Percentiles rank a stretch among this genome's conserved stretches.
Conservation (phyloP, 2,329 filamentous ascomycete species). For the Aspergillus niger region DNA sequence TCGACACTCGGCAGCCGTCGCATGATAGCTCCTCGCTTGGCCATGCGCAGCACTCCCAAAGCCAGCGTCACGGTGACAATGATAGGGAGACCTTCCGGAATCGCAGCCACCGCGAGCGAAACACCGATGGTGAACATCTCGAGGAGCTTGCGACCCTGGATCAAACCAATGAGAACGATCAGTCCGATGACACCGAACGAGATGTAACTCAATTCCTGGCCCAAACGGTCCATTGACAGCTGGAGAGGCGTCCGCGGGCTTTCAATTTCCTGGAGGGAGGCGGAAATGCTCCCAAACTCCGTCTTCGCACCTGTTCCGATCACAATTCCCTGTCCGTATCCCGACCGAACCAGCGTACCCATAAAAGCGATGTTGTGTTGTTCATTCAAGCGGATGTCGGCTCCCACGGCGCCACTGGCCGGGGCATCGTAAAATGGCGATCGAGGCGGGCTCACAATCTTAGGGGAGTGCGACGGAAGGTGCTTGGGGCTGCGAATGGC, state of each 20-base stretch:
- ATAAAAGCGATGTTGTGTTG: conserved; percentile 95
- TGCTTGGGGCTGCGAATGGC: conserved; percentile 49
- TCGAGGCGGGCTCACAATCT: conserved; percentile 43
- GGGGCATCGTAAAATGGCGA: conserved; percentile 62
- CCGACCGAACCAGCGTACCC: conserved; percentile 93
- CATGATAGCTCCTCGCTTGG: conserved; percentile 90
- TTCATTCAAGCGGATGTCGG: conserved; percentile 69
- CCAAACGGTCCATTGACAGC: conserved; percentile 94
- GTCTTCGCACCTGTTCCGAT: conserved; percentile 92
- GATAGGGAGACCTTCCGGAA: conserved; percentile 93
- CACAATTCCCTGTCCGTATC: conserved; percentile 94
- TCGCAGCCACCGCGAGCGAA: conserved; percentile 91
- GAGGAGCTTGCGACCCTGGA: conserved; percentile 84
- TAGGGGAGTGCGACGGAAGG: conserved; percentile 35
- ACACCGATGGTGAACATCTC: conserved; percentile 98
- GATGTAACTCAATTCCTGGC: conserved; percentile 93
- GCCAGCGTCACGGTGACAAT: conserved; percentile 97
- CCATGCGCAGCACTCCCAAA: conserved; percentile 94
- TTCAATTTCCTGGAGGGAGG: conserved; percentile 91
- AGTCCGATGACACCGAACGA: conserved; percentile 93
- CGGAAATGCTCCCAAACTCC: conserved; percentile 94
- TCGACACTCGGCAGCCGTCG: conserved; percentile 95
- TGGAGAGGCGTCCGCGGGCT: conserved; percentile 92
- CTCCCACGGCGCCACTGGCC: conserved; percentile 60
- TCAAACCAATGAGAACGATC: conserved; percentile 86